Evolutionary conservation across 2,329 filamentous ascomycete genomes (phyloP).

Genomic region (Proliferodiscus dingleyae): DNA sequence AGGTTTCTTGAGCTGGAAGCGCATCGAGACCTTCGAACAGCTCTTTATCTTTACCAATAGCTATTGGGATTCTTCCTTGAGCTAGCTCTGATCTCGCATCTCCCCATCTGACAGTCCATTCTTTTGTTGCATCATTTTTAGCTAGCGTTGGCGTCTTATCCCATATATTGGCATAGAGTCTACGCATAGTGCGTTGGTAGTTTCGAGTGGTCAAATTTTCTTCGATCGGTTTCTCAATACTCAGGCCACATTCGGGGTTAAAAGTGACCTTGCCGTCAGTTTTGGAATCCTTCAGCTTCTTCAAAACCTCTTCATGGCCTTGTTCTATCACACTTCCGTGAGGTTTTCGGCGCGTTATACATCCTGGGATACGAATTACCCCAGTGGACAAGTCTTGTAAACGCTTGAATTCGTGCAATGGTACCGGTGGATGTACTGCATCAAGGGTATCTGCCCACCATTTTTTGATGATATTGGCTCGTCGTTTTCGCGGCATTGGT

Average conservation of each 20-base stretch:
- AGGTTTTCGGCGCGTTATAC: constrained; percentile 19
- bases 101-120: constrained; percentile 44
- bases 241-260: background rate
- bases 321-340: background rate
- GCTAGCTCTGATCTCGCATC: constrained; percentile 23
- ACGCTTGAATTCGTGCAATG: constrained; percentile 49
- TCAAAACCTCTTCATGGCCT: background rate
- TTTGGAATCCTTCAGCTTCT: constrained; percentile 1
- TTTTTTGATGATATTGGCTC: constrained; percentile 39
- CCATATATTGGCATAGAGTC: constrained; percentile 46
- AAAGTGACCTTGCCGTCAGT: background rate
- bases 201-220: constrained; percentile 5
- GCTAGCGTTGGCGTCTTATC: constrained; percentile 39
- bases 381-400: constrained; percentile 43
- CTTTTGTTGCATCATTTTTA: constrained; percentile 26
- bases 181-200: constrained; percentile 37
- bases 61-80: constrained; percentile 27
- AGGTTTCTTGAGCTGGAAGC: background rate
- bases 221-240: background rate
- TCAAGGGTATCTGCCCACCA: constrained; percentile 44
- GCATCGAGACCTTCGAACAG: constrained; percentile 46
- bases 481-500: constrained; percentile 36
- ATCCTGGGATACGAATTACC: constrained; percentile 9
- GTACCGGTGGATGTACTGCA: constrained; percentile 51
- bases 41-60: constrained; percentile 32